Evolutionary conservation across 2,329 filamentous ascomycete genomes (phyloP), one percentile per base, ranked within the genome.

Genomic region (Acephala macrosclerotiorum): DNA sequence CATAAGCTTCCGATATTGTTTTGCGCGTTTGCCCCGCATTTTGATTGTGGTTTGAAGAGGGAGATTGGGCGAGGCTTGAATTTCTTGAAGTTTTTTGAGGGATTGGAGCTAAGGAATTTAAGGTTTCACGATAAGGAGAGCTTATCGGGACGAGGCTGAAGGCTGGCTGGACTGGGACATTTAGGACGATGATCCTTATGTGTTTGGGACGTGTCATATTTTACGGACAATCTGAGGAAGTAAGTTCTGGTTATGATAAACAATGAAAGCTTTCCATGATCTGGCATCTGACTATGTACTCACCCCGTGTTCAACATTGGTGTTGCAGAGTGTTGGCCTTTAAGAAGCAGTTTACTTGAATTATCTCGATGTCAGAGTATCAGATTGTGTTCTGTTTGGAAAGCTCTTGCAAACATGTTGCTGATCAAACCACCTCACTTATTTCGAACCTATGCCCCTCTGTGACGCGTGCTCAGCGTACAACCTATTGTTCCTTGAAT

Each of bases 1-100:
- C 90, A 99, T 96, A 75, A 97, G 89, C 88, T 97, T 97, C 76
- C 90, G 88, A 78, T 93, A 94, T 74, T 91, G 89, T 79, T 92
- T 90, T 49, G 83, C 85, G 66, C 87, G 84, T 80, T 92, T 92
- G 61, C 88, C 89, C 75, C 88, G 84, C 87, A 91, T 91, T 58
- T 74, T 85, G 78, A 47, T 51, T 64, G 58, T 60, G 55, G 49
- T 6, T 20, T 57, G 42, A 35, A 18, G 45, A n/a, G 38, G 59
- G 9, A 33, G 7, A 11, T 40, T 38, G 29, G 55, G 49, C 8
- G 38, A 55, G 35, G 40, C 14, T 53, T 51, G 20, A 47, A 38
- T 45, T 47, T 35, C 29, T 33, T 22, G 33, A 49, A 57, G 26
- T 22, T 61, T 61, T 29, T n/a, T 22, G 45, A 42, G 33, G 29